These are phyloP conservation scores for Thermothelomyces thermophilus DNA, from an alignment of 2,329 filamentous ascomycete species.

Conservation along the genomic window DNA sequence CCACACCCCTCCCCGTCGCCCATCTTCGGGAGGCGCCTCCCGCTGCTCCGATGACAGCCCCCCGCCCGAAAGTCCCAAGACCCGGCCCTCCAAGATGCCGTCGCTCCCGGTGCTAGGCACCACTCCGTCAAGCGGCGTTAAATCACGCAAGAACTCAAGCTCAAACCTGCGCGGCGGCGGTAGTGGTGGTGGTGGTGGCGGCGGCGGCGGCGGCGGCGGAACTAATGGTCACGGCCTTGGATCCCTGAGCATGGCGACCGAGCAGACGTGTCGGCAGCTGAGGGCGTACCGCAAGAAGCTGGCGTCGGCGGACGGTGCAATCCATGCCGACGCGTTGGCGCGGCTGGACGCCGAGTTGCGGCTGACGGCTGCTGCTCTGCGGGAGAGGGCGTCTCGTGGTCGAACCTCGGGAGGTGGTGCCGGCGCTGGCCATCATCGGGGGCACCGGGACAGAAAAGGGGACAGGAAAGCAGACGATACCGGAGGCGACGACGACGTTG, in stretches of 20 bases:
- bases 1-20: conserved; percentile 43
- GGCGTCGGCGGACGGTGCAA: conserved; percentile 43
- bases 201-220: background rate
- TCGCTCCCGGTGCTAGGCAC: conserved; percentile 47
- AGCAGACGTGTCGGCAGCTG: conserved; percentile 57
- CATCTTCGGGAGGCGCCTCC: conserved; percentile 36
- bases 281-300: conserved; percentile 59
- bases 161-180: conserved; percentile 22
- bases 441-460: conserved; percentile 24
- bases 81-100: conserved; percentile 33
- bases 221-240: conserved; percentile 37
- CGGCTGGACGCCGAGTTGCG: conserved; percentile 60
- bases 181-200: background rate
- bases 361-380: conserved; percentile 54
- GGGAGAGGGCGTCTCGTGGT: conserved; percentile 49
- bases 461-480: background rate
- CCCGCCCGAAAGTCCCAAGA: conserved; percentile 40
- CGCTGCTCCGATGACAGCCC: conserved; percentile 39
- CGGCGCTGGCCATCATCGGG: background rate
- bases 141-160: conserved; percentile 43
- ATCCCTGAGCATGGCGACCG: conserved; percentile 55
- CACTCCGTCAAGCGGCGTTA: conserved; percentile 24
- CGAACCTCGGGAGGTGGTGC: conserved; percentile 9
- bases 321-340: conserved; percentile 51
- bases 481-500: background rate